Conservation (phyloP, 192 early-diverging fungal genomes). For the Diversispora epigaea region DNA sequence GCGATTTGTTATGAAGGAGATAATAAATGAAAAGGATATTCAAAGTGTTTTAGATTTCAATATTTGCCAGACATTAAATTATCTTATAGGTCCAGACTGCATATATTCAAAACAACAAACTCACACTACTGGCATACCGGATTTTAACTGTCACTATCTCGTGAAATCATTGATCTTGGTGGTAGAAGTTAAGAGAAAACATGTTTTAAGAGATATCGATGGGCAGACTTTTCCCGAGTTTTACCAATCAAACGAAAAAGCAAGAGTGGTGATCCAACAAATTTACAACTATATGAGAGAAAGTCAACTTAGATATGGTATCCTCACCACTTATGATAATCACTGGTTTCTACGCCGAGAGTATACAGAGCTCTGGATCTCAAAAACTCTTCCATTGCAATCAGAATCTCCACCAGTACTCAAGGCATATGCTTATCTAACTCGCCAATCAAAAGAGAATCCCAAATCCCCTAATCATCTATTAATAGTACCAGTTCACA, state of each 20-base stretch:
- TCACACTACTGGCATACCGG: slow-evolving; percentile 11
- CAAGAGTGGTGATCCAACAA: slow-evolving; percentile 23
- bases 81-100: slow-evolving; percentile 6
- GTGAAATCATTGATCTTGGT: slow-evolving; percentile 11
- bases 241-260: slow-evolving; percentile 17
- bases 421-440: slow-evolving; percentile 20
- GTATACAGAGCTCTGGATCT: slow-evolving; percentile 21
- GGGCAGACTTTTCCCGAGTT: slow-evolving; percentile 6
- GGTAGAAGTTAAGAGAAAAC: slow-evolving; percentile 20
- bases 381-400: slow-evolving; percentile 22
- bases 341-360: slow-evolving; percentile 19
- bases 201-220: slow-evolving; percentile 14
- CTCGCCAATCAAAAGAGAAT: slow-evolving; percentile 10
- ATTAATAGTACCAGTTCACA: slow-evolving; percentile 12
- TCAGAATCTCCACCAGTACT: slow-evolving; percentile 22
- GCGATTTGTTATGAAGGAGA: no score
- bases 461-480: background rate
- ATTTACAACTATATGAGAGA: slow-evolving; percentile 26
- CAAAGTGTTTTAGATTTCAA: no score
- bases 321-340: slow-evolving; percentile 22
- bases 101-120: background rate
- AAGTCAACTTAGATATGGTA: slow-evolving; percentile 5
- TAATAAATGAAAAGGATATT: no score
- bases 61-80: slow-evolving; percentile 12
- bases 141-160: slow-evolving; percentile 16